Evolutionary conservation across 192 early-diverging fungal species (phyloP).

Genomic region (Paraglomus brasilianum): DNA sequence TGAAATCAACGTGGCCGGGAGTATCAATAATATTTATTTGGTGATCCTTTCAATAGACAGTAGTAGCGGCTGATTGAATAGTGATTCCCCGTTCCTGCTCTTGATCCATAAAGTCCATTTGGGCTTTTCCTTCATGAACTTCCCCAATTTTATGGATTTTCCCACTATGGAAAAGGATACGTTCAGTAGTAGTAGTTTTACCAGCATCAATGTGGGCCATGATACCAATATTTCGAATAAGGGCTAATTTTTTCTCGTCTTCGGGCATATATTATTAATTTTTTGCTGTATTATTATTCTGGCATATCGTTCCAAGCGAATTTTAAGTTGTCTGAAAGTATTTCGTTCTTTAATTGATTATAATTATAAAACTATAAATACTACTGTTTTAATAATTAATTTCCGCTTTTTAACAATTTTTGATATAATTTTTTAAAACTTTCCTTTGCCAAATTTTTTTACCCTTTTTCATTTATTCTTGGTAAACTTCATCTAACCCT

Average conservation of each 20-base stretch:
- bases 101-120: background rate
- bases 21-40: constrained; percentile 20
- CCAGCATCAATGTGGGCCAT: constrained; percentile 23
- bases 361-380: too few species aligned
- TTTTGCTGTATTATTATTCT: background rate
- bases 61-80: background rate
- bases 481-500: too few species aligned
- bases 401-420: too few species aligned
- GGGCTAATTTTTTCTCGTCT: constrained; percentile 5
- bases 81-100: constrained; percentile 10
- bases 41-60: background rate
- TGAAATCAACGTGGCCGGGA: constrained; percentile 10
- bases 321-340: too few species aligned
- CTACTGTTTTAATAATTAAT: too few species aligned
- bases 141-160: constrained; percentile 19
- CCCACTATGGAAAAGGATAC: constrained; percentile 4
- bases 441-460: too few species aligned
- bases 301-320: too few species aligned
- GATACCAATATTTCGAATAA: constrained; percentile 17
- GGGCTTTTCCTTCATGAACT: background rate
- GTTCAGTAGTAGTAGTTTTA: constrained; percentile 27
- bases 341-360: too few species aligned
- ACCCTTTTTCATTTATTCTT: too few species aligned
- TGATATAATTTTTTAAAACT: too few species aligned
- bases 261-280: constrained; percentile 23